A percentile compares a stretch with the other conserved stretches of the same genome.
Conservation (phyloP, 176 grass and related monocot species). For the Coix lacrymajobi region DNA sequence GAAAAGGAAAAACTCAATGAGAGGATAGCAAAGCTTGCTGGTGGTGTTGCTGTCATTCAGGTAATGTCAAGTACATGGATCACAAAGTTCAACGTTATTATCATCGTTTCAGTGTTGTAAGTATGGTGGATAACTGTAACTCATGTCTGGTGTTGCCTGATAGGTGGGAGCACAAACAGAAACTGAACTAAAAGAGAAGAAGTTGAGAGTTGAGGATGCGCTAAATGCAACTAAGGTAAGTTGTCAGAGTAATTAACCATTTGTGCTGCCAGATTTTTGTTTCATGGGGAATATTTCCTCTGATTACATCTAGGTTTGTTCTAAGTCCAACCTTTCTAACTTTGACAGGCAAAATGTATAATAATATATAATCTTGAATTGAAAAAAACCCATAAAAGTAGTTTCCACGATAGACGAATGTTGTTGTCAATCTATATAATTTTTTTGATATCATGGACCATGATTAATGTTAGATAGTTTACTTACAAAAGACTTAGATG, state of each 20-base stretch:
- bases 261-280: neutral
- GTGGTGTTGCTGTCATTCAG: conserved; percentile 99
- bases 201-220: conserved; percentile 99
- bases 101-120: neutral
- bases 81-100: neutral
- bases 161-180: conserved; percentile 99
- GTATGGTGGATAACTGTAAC: neutral
- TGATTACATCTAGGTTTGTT: neutral
- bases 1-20: conserved; percentile 98
- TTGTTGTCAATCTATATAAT: neutral
- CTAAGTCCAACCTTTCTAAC: neutral
- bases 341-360: neutral
- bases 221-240: conserved; percentile 93
- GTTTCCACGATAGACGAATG: neutral
- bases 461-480: neutral
- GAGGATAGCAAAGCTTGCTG: conserved; percentile 96
- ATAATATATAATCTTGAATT: neutral
- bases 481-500: neutral
- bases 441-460: neutral
- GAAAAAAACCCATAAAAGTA: neutral
- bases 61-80: conserved; percentile 22
- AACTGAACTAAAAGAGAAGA: conserved; percentile 97
- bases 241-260: neutral
- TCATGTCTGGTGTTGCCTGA: conserved; percentile 8
- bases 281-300: neutral